phyloP scores from a whole-genome alignment of 257 asterid species.

The Solanum peruvianum region DNA sequence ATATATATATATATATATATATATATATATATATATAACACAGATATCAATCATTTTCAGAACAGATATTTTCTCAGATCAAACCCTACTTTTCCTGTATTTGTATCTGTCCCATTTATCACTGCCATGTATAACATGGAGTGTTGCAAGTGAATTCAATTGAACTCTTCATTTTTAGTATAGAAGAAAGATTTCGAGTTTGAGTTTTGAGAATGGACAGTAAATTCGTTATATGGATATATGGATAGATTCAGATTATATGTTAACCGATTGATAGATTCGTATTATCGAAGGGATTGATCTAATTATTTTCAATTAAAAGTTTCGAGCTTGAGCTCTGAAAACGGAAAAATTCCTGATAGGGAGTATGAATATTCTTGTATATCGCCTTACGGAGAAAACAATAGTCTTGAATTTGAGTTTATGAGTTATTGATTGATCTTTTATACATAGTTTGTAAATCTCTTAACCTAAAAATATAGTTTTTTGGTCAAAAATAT shows the following conservation, averaged over 20 bases:
- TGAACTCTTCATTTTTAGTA: background rate
- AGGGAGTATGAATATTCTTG: background rate
- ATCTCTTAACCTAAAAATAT: background rate
- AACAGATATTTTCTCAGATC: constrained; percentile 14
- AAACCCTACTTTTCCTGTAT: constrained; percentile 10
- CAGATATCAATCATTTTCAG: constrained; percentile 34
- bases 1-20: too few relatives aligned
- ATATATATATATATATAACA: background rate
- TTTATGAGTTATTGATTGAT: background rate
- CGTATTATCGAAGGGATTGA: background rate
- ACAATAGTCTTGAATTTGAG: background rate
- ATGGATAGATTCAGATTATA: background rate
- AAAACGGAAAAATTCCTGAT: accelerated
- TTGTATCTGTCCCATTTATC: background rate
- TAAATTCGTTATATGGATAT: background rate
- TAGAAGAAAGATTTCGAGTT: background rate
- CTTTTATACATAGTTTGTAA: background rate
- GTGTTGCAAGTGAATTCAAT: background rate
- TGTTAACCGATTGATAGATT: background rate
- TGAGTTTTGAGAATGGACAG: background rate
- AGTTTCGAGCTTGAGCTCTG: accelerated
- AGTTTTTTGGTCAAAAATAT: background rate
- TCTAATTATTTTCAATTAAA: background rate
- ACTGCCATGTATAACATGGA: constrained; percentile 1
- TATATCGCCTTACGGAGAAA: background rate